Percentiles rank a stretch among this genome's conserved stretches.
phyloP scores from a whole-genome alignment of 225 moss, liverwort and hornwort species.

The Marchantia paleacea region DNA sequence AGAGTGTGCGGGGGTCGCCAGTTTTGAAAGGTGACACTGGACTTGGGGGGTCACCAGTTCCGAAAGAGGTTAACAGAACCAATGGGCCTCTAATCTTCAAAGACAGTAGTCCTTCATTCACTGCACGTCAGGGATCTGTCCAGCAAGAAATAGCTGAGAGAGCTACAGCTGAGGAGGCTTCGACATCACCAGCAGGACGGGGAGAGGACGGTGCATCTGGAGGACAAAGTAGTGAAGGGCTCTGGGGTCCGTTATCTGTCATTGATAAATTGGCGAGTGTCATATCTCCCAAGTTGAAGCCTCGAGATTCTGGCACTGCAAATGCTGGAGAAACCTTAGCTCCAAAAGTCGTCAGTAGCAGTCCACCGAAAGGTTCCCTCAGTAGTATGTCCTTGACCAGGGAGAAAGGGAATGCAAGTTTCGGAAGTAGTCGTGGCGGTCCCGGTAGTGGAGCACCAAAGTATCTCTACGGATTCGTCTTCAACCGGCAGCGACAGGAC shows the following conservation, averaged over 20 bases:
- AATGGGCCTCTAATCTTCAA: not conserved
- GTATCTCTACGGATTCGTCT: constrained; percentile 94
- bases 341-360: constrained; percentile 32
- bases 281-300: constrained; percentile 62
- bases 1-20: constrained; percentile 15
- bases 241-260: constrained; percentile 67
- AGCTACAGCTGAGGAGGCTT: constrained; percentile 11
- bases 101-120: constrained; percentile 13
- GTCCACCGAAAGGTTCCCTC: constrained; percentile 30
- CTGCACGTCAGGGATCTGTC: constrained; percentile 4
- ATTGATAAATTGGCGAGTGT: constrained; percentile 75
- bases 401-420: constrained; percentile 36
- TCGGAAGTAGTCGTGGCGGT: constrained; percentile 55
- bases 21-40: not conserved
- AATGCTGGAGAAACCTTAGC: constrained; percentile 27
- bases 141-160: constrained; percentile 24
- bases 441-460: constrained; percentile 81
- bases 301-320: constrained; percentile 38
- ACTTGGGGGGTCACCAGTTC: constrained; percentile 8
- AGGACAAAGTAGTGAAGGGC: constrained; percentile 41
- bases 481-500: constrained; percentile 99
- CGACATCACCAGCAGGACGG: constrained; percentile 19
- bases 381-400: not conserved
- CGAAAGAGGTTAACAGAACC: not conserved
- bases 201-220: constrained; percentile 23